Evolutionary conservation across 23 red algal genomes (phyloP).

Genomic region (Cyanidioschyzon merolae): DNA sequence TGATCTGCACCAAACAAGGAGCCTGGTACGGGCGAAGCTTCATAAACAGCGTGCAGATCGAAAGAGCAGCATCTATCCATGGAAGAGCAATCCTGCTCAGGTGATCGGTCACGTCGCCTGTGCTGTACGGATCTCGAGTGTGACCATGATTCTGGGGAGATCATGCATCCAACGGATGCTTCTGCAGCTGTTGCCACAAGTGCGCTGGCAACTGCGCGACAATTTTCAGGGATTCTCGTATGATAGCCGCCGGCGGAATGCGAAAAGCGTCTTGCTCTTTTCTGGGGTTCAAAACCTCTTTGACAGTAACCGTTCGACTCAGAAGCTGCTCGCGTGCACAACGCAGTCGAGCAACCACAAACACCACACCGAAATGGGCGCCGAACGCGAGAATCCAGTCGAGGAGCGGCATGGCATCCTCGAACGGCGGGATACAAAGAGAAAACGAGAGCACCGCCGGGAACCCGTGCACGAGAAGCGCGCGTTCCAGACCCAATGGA

Average conservation of each 20-base stretch:
- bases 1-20: too few relatives aligned
- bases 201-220: not conserved
- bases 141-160: too few relatives aligned
- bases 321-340: not conserved
- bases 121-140: too few relatives aligned
- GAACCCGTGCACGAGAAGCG: not conserved
- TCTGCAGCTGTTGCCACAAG: not conserved
- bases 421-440: not conserved
- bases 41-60: too few relatives aligned
- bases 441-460: not conserved
- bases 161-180: not conserved
- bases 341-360: not conserved
- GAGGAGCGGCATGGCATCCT: not conserved
- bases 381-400: constrained; percentile 6
- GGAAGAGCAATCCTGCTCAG: too few relatives aligned
- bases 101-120: too few relatives aligned
- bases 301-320: not conserved
- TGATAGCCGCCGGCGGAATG: not conserved
- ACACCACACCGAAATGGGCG: constrained; percentile 9
- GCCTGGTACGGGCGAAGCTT: too few relatives aligned
- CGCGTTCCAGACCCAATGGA: not conserved
- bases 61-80: too few relatives aligned
- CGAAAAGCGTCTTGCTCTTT: not conserved
- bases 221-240: not conserved
- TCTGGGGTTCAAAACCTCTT: not conserved